Evolutionary conservation across 768 basidiomycete genomes (phyloP), one percentile per base, ranked within the genome.

Genomic region (Lactifluus subvellereus): DNA sequence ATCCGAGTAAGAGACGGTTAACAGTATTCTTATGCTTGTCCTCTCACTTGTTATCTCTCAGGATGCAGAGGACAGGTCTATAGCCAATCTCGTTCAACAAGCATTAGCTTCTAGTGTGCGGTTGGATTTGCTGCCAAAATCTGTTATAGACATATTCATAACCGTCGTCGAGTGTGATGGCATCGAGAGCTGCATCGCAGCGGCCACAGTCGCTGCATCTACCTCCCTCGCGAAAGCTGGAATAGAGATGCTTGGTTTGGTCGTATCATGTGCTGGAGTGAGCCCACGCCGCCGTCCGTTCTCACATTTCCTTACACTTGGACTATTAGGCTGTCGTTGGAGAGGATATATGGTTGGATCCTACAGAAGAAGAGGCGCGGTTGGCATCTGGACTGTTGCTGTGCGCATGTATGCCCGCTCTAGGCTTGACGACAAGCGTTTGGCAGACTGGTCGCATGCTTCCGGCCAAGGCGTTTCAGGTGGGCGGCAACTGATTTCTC

Each of bases 11-110:
- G 88, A 20, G 71, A 4, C 38, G 20, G 6, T 45, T 51, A 4
- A 20, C 16, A 32, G 8, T 66, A 63, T 58, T 45, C 22, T 22
- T 56, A 57, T 54, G 40, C 49, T 57, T 32, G 33, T 40, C 48
- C 33, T 54, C 33, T 55, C 52, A 61, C 32, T 57, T 42, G 35
- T 56, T n/a, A 6, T 16, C 60, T 64, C 68, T 11, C 71, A 98
- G 96, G 96, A 98, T 71, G 92, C 93, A 8, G 97, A 99, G 77
- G 94, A 98, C 67, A 80, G 91, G 54, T 86, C 91, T 1, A 78
- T 98, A 38, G 86, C 91, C 0, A 81, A 87, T 49, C 84, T 90
- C 20, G 85, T 99, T 35, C 86, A 91, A 58, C 95, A 97, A 73
- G 86, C 93, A 2, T 79, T 99, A 18, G 75, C 85, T 1, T 86